Percentiles rank a stretch among this genome's conserved stretches.
phyloP scores from a whole-genome alignment of 805 yeast genomes.

The Metschnikowia santaceciliae region DNA sequence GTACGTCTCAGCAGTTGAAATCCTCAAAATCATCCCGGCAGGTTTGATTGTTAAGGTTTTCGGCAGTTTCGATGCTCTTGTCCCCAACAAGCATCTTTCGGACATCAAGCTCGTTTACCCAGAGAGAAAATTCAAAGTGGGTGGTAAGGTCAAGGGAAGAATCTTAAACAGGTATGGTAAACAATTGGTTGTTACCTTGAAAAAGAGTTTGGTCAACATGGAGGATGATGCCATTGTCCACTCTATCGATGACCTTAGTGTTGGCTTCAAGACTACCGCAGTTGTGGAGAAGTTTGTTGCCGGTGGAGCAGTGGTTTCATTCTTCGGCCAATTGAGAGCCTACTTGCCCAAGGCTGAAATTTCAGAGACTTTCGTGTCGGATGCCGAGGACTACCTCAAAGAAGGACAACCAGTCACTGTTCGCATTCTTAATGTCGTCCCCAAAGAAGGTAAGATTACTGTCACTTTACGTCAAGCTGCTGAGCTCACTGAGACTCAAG shows the following conservation, averaged over 20 bases:
- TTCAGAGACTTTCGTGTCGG: slow-evolving; percentile 78
- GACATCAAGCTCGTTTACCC: slow-evolving; percentile 84
- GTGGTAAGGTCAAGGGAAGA: slow-evolving; percentile 75
- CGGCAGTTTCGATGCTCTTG: slow-evolving; percentile 68
- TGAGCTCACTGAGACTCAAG: slow-evolving; percentile 46
- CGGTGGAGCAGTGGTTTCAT: slow-evolving; percentile 78
- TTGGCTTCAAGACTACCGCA: slow-evolving; percentile 59
- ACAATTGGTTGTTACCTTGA: slow-evolving; percentile 63
- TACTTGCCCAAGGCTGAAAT: slow-evolving; percentile 85
- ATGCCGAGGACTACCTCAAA: slow-evolving; percentile 73
- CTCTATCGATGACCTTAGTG: slow-evolving; percentile 33
- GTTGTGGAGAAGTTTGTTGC: slow-evolving; percentile 68
- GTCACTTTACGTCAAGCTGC: slow-evolving; percentile 73
- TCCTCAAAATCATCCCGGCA: slow-evolving; percentile 53
- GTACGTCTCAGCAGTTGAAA: slow-evolving; percentile 47
- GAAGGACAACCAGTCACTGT: slow-evolving; percentile 81
- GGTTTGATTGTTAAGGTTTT: slow-evolving; percentile 69
- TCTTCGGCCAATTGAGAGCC: slow-evolving; percentile 75
- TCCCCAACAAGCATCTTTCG: slow-evolving; percentile 71
- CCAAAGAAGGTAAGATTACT: slow-evolving; percentile 48
- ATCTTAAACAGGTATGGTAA: slow-evolving; percentile 50
- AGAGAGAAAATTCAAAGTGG: slow-evolving; percentile 86
- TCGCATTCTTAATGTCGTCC: slow-evolving; percentile 56
- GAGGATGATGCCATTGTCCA: slow-evolving; percentile 52
- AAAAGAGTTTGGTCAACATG: slow-evolving; percentile 74